Conservation (phyloP, 768 basidiomycete genomes). For the Podaxis mareebaensis region DNA sequence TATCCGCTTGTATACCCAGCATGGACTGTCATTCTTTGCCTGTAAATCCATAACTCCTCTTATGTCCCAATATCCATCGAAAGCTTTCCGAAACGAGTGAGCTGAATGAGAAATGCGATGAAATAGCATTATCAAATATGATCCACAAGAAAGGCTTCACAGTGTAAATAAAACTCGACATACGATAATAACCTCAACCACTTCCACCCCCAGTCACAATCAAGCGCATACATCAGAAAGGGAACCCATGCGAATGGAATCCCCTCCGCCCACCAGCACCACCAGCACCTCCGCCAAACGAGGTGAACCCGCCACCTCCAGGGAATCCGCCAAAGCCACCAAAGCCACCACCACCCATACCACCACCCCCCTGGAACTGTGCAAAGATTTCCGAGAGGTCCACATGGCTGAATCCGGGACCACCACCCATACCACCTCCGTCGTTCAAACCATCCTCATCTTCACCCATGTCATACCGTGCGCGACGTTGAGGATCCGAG, state of each 20-base stretch:
- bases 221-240: constrained; percentile 25
- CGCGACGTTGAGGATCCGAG: constrained; percentile 70
- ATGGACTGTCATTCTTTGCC: no score
- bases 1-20: no score
- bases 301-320: constrained; percentile 24
- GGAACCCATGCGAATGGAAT: constrained; percentile 33
- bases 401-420: constrained; percentile 37
- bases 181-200: neutral
- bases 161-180: neutral
- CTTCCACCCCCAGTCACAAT: neutral
- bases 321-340: constrained; percentile 25
- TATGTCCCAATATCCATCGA: no score
- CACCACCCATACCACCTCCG: constrained; percentile 43
- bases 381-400: constrained; percentile 68
- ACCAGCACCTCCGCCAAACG: constrained; percentile 7
- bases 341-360: constrained; percentile 32
- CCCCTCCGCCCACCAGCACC: constrained; percentile 21
- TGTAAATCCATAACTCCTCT: no score
- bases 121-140: neutral
- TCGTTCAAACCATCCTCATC: constrained; percentile 71
- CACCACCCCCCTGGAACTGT: constrained; percentile 54
- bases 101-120: neutral
- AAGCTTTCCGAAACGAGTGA: neutral
- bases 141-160: neutral
- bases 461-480: constrained; percentile 80